These are phyloP conservation scores for Fusarium irregulare DNA, from an alignment of 2,329 filamentous ascomycete species.

Conservation along the genomic window DNA sequence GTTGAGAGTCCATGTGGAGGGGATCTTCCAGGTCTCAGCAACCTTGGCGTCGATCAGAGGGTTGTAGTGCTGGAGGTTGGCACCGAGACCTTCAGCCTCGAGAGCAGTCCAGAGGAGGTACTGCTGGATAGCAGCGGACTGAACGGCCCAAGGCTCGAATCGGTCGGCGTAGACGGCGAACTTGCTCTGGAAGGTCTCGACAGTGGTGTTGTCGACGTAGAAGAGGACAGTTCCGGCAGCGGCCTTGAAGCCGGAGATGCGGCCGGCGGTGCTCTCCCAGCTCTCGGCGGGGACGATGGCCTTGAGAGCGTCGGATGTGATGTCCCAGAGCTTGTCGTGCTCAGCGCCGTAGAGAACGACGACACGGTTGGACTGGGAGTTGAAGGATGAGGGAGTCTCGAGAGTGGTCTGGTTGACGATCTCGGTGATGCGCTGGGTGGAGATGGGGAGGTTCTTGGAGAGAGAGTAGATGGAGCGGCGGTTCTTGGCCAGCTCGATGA, in stretches of 20 bases:
- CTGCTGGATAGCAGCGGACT: constrained; percentile 84
- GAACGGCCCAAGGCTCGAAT: constrained; percentile 81
- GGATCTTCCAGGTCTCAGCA: constrained; percentile 74
- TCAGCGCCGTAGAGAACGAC: constrained; percentile 83
- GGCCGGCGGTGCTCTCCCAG: constrained; percentile 64
- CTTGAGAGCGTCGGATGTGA: constrained; percentile 64
- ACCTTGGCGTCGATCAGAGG: constrained; percentile 83
- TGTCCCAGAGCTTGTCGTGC: constrained; percentile 89
- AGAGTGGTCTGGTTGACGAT: constrained; percentile 73
- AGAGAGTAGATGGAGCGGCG: constrained; percentile 78
- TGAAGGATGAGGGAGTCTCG: constrained; percentile 84
- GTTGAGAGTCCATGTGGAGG: constrained; percentile 78
- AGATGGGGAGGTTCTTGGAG: constrained; percentile 67
- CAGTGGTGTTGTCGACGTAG: constrained; percentile 80
- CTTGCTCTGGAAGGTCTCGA: constrained; percentile 74
- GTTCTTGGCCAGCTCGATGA: constrained; percentile 73
- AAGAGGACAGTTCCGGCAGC: constrained; percentile 88
- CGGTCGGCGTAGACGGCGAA: constrained; percentile 81
- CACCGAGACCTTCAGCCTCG: constrained; percentile 84
- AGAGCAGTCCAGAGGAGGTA: constrained; percentile 83
- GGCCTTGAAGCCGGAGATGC: constrained; percentile 69
- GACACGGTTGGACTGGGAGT: constrained; percentile 84
- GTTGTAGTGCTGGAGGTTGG: constrained; percentile 95
- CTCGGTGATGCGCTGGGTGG: constrained; percentile 68
- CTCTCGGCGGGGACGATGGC: constrained; percentile 72